These are phyloP conservation scores for Kluyveromyces sp. DNA, from an alignment of 1,139 yeast species.

Conservation along the genomic window DNA sequence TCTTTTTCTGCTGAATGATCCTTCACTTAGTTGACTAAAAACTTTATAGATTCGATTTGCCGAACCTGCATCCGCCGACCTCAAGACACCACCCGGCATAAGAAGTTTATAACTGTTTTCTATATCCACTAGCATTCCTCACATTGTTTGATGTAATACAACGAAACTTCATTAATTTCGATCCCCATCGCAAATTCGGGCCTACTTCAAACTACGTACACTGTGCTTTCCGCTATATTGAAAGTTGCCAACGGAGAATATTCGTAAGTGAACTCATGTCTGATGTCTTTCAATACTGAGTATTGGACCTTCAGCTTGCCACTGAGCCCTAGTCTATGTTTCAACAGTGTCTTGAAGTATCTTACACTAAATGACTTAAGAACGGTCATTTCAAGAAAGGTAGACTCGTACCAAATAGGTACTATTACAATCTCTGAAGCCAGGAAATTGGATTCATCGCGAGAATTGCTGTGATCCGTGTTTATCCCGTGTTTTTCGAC, in stretches of 20 bases:
- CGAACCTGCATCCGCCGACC: background rate
- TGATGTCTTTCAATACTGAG: conserved; percentile 9
- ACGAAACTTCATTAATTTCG: background rate
- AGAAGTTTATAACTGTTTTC: background rate
- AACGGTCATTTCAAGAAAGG: conserved; percentile 7
- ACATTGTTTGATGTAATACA: background rate
- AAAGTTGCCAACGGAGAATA: conserved; percentile 18
- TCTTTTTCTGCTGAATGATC: conserved; percentile 38
- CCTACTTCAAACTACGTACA: conserved; percentile 7
- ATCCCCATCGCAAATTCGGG: no score
- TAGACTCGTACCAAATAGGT: conserved; percentile 11
- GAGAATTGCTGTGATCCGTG: background rate
- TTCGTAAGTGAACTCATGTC: conserved; percentile 16
- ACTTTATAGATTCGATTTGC: background rate
- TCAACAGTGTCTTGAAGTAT: conserved; percentile 19
- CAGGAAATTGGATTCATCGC: background rate
- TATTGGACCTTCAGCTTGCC: conserved; percentile 12
- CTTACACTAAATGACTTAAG: conserved; percentile 18
- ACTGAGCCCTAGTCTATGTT: conserved; percentile 9
- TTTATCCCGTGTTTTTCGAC: conserved; percentile 14
- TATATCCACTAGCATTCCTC: conserved; percentile 2
- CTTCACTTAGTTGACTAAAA: no score
- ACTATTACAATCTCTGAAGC: conserved; percentile 10
- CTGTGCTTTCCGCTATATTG: conserved; percentile 13
- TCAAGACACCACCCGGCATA: background rate